Percentiles rank a stretch among this genome's conserved stretches.
Evolutionary conservation across 176 grass and related monocot species (phyloP).

Genomic region (Ensete ventricosum): DNA sequence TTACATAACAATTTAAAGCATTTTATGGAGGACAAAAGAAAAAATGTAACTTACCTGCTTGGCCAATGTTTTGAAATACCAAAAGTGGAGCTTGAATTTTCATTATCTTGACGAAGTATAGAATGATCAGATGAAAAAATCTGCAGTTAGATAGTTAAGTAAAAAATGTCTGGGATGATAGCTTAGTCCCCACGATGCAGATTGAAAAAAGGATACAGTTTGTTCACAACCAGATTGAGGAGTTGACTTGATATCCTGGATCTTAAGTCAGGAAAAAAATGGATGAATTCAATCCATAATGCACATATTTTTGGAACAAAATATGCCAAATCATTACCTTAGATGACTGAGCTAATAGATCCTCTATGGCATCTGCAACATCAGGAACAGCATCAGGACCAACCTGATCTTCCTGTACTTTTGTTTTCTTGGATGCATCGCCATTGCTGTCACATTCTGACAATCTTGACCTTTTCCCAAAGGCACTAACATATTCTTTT

Average conservation of each 20-base stretch:
- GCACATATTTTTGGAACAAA: not conserved
- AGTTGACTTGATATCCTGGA: constrained; percentile 47
- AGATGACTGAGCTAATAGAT: constrained; percentile 62
- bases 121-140: constrained; percentile 51
- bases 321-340: constrained; percentile 37
- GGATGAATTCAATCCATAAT: constrained; percentile 14
- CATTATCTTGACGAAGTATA: constrained; percentile 35
- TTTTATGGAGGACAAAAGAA: not conserved
- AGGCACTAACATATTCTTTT: constrained; percentile 26
- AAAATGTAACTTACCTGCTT: constrained; percentile 44
- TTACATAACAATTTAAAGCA: constrained; percentile 8
- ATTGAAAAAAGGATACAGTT: constrained; percentile 49
- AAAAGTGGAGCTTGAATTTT: constrained; percentile 41
- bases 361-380: constrained; percentile 77
- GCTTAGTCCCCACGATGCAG: not conserved
- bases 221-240: constrained; percentile 25
- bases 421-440: constrained; percentile 25
- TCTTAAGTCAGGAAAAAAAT: constrained; percentile 33
- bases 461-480: constrained; percentile 40
- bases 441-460: constrained; percentile 23
- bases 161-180: not conserved
- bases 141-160: constrained; percentile 30
- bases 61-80: constrained; percentile 50
- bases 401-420: constrained; percentile 33
- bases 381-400: constrained; percentile 44